A percentile compares a stretch with the other conserved stretches of the same genome.
phyloP scores from a whole-genome alignment of 805 yeast species.

The Teunomyces cretensis region DNA sequence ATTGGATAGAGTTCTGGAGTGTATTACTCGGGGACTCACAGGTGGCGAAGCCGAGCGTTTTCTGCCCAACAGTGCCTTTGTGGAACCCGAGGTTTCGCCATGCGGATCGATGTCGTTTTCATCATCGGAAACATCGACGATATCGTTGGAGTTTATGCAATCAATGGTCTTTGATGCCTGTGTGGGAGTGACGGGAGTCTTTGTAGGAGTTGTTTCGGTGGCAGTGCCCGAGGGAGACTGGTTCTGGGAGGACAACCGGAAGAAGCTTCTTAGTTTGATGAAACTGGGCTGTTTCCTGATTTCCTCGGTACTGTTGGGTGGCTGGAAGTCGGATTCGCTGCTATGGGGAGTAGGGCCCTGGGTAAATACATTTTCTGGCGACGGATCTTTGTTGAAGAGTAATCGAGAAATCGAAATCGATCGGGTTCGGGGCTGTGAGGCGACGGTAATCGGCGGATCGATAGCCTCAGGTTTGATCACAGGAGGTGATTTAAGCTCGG shows the following conservation, averaged over 20 bases:
- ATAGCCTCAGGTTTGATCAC: constrained; percentile 8
- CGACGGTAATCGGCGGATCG: constrained; percentile 6
- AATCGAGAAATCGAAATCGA: constrained; percentile 29
- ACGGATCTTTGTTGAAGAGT: constrained; percentile 23
- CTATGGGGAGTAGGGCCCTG: background rate
- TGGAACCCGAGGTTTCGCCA: background rate
- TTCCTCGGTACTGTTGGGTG: constrained; percentile 8
- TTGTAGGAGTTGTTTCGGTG: background rate
- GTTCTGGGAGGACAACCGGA: constrained; percentile 17
- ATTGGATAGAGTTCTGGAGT: constrained; percentile 1
- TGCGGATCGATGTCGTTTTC: background rate
- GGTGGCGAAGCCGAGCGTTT: constrained; percentile 12
- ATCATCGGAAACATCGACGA: background rate
- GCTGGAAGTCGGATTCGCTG: background rate
- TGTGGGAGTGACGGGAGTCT: background rate
- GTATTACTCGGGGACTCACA: background rate
- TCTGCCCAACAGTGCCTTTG: constrained; percentile 7
- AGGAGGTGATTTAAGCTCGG: constrained; percentile 12
- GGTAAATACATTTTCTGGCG: background rate
- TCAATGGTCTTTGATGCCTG: background rate
- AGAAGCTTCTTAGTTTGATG: constrained; percentile 27
- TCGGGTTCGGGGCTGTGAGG: constrained; percentile 13
- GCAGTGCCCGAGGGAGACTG: background rate
- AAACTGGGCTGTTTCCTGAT: constrained; percentile 21
- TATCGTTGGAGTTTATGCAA: background rate